Percentiles rank a stretch among this genome's conserved stretches.
Conservation (phyloP, 192 early-diverging fungal species). For the Linnemannia zychae region DNA sequence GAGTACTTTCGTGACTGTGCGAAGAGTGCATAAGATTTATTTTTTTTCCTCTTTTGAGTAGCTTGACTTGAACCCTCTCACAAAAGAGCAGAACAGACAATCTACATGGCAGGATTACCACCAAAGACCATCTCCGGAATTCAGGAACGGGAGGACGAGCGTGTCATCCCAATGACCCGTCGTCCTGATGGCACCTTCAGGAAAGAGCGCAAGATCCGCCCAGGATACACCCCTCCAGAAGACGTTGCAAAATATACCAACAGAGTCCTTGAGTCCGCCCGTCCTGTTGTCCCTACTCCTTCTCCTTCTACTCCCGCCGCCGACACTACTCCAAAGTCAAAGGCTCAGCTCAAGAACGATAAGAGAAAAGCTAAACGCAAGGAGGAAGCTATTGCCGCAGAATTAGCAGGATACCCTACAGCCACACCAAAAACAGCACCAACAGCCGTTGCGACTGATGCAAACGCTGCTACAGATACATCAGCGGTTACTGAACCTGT, state of each 20-base stretch:
- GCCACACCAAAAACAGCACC: background rate
- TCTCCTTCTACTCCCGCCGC: background rate
- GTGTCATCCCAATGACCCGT: conserved; percentile 71
- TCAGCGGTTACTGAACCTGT: background rate
- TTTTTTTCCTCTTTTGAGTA: background rate
- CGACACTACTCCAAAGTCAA: conserved; percentile 42
- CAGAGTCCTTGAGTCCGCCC: conserved; percentile 57
- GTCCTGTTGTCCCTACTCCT: conserved; percentile 20
- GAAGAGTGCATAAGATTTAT: background rate
- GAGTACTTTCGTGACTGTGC: background rate
- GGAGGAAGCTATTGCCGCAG: conserved; percentile 26
- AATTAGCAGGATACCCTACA: background rate
- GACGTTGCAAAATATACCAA: conserved; percentile 76
- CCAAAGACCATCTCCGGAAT: conserved; percentile 39
- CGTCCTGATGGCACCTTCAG: conserved; percentile 79
- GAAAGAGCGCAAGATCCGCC: conserved; percentile 77
- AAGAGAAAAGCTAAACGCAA: conserved; percentile 61
- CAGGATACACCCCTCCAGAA: conserved; percentile 76
- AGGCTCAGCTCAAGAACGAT: conserved; percentile 66
- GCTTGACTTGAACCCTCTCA: background rate
- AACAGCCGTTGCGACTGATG: background rate
- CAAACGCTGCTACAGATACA: background rate
- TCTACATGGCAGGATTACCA: background rate
- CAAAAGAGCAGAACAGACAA: background rate
- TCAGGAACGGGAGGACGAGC: conserved; percentile 56